phyloP scores from a whole-genome alignment of 306 rosid species.

The Boehmeria nivea region DNA sequence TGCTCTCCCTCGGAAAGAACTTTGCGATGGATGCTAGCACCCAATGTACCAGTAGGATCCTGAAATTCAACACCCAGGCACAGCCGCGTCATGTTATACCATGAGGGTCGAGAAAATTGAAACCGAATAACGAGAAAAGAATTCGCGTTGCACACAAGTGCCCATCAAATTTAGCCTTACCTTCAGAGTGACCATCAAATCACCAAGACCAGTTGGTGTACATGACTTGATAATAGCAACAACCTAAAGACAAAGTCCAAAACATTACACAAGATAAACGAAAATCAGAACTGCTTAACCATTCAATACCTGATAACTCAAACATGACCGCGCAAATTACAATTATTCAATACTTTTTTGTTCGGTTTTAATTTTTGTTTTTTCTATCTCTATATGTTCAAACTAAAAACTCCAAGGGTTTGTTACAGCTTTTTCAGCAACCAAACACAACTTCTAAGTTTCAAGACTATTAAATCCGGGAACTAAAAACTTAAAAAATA shows the following conservation, averaged over 20 bases:
- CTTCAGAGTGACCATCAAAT: conserved; percentile 60
- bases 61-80: conserved; percentile 29
- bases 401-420: too few species aligned
- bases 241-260: conserved; percentile 30
- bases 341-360: too few species aligned
- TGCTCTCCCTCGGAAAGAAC: conserved; percentile 39
- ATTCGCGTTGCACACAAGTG: neutral
- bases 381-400: too few species aligned
- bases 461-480: too few species aligned
- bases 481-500: too few species aligned
- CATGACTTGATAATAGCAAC: conserved; percentile 63
- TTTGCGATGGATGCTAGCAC: conserved; percentile 62
- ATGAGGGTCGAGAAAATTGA: neutral
- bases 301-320: too few species aligned
- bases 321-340: too few species aligned
- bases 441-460: too few species aligned
- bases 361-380: too few species aligned
- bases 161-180: conserved; percentile 26
- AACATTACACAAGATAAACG: neutral
- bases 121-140: neutral
- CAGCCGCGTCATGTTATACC: neutral
- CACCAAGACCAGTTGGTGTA: conserved; percentile 68
- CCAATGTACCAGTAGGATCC: conserved; percentile 66
- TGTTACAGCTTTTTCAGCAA: too few species aligned
- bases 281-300: too few species aligned